Conservation (phyloP, 805 yeast genomes). For the Danielia oregonensis region DNA sequence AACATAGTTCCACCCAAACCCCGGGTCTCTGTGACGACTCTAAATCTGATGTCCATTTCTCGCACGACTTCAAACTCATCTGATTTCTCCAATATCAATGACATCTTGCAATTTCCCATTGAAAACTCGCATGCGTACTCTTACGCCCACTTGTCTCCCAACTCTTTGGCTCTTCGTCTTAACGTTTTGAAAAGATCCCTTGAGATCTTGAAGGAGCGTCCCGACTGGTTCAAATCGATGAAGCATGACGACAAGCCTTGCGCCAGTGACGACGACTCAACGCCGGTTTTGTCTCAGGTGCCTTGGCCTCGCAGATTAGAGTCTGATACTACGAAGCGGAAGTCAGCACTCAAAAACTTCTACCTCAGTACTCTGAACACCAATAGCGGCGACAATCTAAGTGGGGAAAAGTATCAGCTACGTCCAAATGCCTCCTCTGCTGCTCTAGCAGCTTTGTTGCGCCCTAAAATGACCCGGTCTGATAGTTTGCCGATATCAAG, state of each 20-base stretch:
- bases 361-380: slow-evolving; percentile 20
- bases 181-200: slow-evolving; percentile 72
- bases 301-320: slow-evolving; percentile 6
- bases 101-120: slow-evolving; percentile 62
- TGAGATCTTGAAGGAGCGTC: slow-evolving; percentile 67
- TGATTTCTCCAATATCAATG: slow-evolving; percentile 16
- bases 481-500: slow-evolving; percentile 31
- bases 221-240: slow-evolving; percentile 37
- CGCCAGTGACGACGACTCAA: slow-evolving; percentile 1
- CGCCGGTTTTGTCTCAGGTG: no score
- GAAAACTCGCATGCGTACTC: slow-evolving; percentile 84
- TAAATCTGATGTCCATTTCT: not conserved
- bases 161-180: slow-evolving; percentile 70
- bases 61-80: not conserved
- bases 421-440: slow-evolving; percentile 45
- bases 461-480: slow-evolving; percentile 33
- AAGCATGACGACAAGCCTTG: slow-evolving; percentile 7
- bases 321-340: slow-evolving; percentile 14
- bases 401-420: slow-evolving; percentile 19
- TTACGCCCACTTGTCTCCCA: slow-evolving; percentile 77
- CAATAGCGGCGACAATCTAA: slow-evolving; percentile 11
- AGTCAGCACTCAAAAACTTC: slow-evolving; percentile 12
- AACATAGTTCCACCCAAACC: not conserved
- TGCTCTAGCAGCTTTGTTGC: slow-evolving; percentile 43
- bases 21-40: not conserved